phyloP scores from a whole-genome alignment of 768 basidiomycete species.

The Lentinula edodes region DNA sequence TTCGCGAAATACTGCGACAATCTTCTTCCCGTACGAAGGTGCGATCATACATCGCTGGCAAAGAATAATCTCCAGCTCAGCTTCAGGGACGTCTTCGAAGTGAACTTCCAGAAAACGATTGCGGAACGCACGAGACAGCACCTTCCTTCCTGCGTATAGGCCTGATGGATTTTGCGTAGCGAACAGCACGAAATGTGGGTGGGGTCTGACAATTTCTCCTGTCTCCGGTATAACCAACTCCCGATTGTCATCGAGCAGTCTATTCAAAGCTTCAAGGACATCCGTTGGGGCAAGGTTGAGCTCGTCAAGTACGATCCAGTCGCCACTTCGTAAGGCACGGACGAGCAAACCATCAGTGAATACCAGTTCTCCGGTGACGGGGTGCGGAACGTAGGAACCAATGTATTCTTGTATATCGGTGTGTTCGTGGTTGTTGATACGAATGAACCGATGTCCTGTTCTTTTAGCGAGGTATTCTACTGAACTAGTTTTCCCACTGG shows the following conservation, averaged over 20 bases:
- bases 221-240: slow-evolving; percentile 96
- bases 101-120: slow-evolving; percentile 98
- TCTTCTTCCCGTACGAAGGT: slow-evolving; percentile 86
- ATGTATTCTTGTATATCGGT: slow-evolving; percentile 99
- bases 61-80: slow-evolving; percentile 90
- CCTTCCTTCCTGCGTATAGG: slow-evolving; percentile 90
- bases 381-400: slow-evolving; percentile 93
- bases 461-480: slow-evolving; percentile 91
- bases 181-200: slow-evolving; percentile 96
- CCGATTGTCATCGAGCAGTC: slow-evolving; percentile 94
- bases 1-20: slow-evolving; percentile 89
- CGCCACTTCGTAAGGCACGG: slow-evolving; percentile 82
- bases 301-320: slow-evolving; percentile 99
- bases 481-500: slow-evolving; percentile 95
- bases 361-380: slow-evolving; percentile 85
- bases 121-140: slow-evolving; percentile 91
- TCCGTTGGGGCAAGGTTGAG: slow-evolving; percentile 97
- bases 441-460: slow-evolving; percentile 92
- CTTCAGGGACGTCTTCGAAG: slow-evolving; percentile 94
- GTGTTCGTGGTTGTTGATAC: slow-evolving; percentile 99
- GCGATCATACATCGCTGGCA: slow-evolving; percentile 89
- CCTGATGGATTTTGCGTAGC: slow-evolving; percentile 98
- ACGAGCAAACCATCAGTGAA: slow-evolving; percentile 95
- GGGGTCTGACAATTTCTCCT: slow-evolving; percentile 88
- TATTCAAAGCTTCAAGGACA: slow-evolving; percentile 94